phyloP scores from a whole-genome alignment of 1,284 basidiomycete species.

The Heterobasidion annosum region DNA sequence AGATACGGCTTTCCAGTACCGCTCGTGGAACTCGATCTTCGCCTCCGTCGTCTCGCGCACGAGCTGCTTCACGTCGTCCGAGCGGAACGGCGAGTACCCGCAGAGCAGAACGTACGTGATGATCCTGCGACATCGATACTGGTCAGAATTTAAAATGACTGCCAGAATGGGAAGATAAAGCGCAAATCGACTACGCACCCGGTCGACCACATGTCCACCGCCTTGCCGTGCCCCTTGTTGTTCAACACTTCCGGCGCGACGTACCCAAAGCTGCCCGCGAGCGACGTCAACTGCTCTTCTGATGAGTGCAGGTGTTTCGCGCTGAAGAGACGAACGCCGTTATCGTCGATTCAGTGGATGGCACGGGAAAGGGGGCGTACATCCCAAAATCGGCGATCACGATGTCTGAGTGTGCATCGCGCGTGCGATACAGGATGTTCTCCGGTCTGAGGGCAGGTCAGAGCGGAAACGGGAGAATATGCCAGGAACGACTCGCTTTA shows the following conservation, averaged over 20 bases:
- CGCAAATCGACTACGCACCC: constrained; percentile 46
- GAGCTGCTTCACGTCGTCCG: constrained; percentile 71
- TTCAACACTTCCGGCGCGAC: constrained; percentile 90
- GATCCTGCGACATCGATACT: constrained; percentile 39
- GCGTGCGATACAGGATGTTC: constrained; percentile 87
- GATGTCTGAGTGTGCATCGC: constrained; percentile 63
- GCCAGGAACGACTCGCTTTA: constrained; percentile 48
- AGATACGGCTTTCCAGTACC: constrained; percentile 90
- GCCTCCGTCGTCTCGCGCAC: constrained; percentile 78
- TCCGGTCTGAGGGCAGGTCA: constrained; percentile 58
- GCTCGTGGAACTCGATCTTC: constrained; percentile 84
- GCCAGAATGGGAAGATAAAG: constrained; percentile 1
- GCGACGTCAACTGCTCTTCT: constrained; percentile 70
- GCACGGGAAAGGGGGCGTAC: constrained; percentile 29
- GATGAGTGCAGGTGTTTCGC: constrained; percentile 79
- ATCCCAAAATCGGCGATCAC: constrained; percentile 98
- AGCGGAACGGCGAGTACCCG: constrained; percentile 90
- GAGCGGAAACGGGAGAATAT: background rate
- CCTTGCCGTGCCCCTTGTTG: constrained; percentile 80
- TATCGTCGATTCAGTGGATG: background rate
- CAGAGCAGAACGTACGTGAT: constrained; percentile 92
- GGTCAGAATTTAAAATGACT: background rate
- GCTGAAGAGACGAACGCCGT: constrained; percentile 24
- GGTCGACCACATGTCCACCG: constrained; percentile 90
- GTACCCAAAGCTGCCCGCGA: constrained; percentile 92